A percentile compares a stretch with the other conserved stretches of the same genome.
phyloP scores from a whole-genome alignment of 805 yeast genomes.

The Myxozyma neglecta region DNA sequence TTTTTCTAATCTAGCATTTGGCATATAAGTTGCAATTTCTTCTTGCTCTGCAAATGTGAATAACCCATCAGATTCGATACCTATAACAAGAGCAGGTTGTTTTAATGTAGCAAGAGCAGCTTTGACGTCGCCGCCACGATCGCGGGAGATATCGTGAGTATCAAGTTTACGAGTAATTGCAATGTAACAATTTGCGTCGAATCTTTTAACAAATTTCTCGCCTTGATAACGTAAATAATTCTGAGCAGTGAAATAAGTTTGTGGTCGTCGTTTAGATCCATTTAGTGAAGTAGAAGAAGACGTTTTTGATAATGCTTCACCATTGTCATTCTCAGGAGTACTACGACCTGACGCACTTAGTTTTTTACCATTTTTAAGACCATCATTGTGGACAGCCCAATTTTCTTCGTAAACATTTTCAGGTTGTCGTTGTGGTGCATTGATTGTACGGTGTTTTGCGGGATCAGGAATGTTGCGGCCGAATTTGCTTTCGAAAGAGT shows the following conservation, averaged over 20 bases:
- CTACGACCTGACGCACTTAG: conserved; percentile 1
- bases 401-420: conserved; percentile 47
- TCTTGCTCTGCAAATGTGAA: conserved; percentile 92
- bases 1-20: conserved; percentile 64
- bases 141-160: conserved; percentile 90
- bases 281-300: conserved; percentile 31
- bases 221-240: conserved; percentile 94
- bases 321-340: conserved; percentile 18
- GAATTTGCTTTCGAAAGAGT: conserved; percentile 86
- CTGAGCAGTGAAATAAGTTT: conserved; percentile 87
- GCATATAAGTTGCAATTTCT: conserved; percentile 71
- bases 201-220: conserved; percentile 79
- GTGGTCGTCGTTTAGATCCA: conserved; percentile 37
- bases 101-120: conserved; percentile 58
- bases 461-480: conserved; percentile 76
- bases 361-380: conserved; percentile 40
- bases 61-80: conserved; percentile 87
- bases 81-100: conserved; percentile 82
- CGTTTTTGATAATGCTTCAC: background rate
- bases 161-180: conserved; percentile 91
- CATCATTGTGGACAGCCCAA: conserved; percentile 88
- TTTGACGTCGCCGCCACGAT: conserved; percentile 51
- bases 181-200: conserved; percentile 96
- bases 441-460: conserved; percentile 40
- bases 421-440: conserved; percentile 38